These are phyloP conservation scores for Solanum acaule DNA, from an alignment of 257 asterid genomes.

Conservation along the genomic window DNA sequence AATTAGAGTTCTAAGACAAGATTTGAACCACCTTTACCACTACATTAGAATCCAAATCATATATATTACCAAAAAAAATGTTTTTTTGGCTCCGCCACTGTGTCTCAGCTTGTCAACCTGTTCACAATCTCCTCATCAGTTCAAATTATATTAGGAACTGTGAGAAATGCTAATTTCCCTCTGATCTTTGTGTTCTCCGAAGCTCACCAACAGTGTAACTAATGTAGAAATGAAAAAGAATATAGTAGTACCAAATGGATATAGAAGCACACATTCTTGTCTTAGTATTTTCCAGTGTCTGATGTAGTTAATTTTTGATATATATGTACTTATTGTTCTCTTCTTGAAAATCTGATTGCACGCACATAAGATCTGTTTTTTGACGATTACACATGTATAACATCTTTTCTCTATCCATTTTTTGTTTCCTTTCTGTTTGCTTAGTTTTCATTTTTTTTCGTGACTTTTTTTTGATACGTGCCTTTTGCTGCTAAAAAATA, in stretches of 20 bases:
- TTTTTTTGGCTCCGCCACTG: not conserved
- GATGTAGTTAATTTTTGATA: not conserved
- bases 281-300: not conserved
- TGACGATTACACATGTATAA: not conserved
- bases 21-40: not conserved
- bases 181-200: not conserved
- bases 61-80: not conserved
- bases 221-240: not conserved
- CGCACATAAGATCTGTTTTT: not conserved
- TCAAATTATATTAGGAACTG: not conserved
- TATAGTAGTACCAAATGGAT: not conserved
- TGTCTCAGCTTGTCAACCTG: not conserved
- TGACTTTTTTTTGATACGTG: not conserved
- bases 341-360: not conserved
- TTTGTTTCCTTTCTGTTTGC: not conserved
- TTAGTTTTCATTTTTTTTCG: not conserved
- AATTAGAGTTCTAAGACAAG: not conserved
- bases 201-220: not conserved
- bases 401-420: not conserved
- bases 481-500: not conserved
- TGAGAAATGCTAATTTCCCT: not conserved
- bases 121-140: not conserved
- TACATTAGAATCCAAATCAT: not conserved
- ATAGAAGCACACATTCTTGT: not conserved
- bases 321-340: not conserved